Conservation (phyloP, 1,284 basidiomycete genomes). For the Malassezia japonica region DNA sequence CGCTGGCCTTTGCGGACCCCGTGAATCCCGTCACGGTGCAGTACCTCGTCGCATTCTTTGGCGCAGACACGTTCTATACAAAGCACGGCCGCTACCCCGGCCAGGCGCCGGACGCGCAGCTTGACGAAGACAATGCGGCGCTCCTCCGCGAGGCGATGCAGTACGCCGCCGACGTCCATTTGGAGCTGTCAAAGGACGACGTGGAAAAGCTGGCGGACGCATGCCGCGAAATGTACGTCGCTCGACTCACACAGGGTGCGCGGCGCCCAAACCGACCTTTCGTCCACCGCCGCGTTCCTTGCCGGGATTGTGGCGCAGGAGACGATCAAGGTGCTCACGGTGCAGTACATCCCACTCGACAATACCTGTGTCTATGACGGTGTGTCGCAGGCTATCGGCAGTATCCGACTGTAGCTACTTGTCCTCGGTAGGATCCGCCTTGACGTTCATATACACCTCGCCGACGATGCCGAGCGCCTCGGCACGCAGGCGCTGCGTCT, state of each 20-base stretch:
- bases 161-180: not conserved
- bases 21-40: conserved; percentile 39
- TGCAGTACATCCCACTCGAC: conserved; percentile 84
- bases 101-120: not conserved
- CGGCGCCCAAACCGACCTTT: conserved; percentile 66
- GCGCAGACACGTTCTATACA: conserved; percentile 50
- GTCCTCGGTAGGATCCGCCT: conserved; percentile 4
- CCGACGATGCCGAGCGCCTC: conserved; percentile 31
- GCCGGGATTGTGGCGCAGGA: conserved; percentile 95
- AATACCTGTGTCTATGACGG: conserved; percentile 80
- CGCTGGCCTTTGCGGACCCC: conserved; percentile 31
- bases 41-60: conserved; percentile 49
- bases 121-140: not conserved
- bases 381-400: conserved; percentile 54
- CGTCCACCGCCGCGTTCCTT: conserved; percentile 82
- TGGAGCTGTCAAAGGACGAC: not conserved
- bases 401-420: conserved; percentile 23
- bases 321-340: conserved; percentile 90
- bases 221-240: conserved; percentile 5
- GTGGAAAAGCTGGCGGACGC: not conserved
- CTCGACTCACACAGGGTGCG: conserved; percentile 49
- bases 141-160: not conserved
- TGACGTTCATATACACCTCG: conserved; percentile 14
- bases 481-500: conserved; percentile 41
- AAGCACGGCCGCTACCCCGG: conserved; percentile 51